Conservation (phyloP, 306 rosid genomes). For the Mimosa pudica region DNA sequence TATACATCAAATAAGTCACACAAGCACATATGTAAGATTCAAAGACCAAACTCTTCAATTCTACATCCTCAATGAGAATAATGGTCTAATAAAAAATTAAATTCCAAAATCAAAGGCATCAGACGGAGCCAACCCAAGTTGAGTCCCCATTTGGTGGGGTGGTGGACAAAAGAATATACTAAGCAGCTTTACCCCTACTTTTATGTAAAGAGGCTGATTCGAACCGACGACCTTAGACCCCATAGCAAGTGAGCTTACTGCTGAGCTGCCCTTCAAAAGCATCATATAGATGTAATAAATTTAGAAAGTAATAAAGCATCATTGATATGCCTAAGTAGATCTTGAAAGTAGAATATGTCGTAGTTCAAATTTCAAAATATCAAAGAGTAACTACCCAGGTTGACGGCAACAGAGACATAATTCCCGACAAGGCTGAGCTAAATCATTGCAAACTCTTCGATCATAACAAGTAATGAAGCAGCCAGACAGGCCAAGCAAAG, state of each 20-base stretch:
- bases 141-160: too few species aligned
- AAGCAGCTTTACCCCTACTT: neutral
- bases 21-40: slow-evolving; percentile 17
- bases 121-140: too few species aligned
- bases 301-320: slow-evolving; percentile 23
- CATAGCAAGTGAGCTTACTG: too few species aligned
- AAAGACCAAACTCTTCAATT: slow-evolving; percentile 5
- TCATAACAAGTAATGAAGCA: slow-evolving; percentile 99
- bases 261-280: neutral
- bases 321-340: slow-evolving; percentile 18
- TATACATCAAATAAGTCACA: slow-evolving; percentile 11
- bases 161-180: too few species aligned
- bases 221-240: too few species aligned
- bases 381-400: slow-evolving; percentile 74
- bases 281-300: slow-evolving; percentile 12
- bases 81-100: slow-evolving; percentile 17
- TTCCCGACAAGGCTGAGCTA: slow-evolving; percentile 99
- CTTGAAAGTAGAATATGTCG: neutral
- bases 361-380: neutral
- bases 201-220: too few species aligned
- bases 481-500: slow-evolving; percentile 96
- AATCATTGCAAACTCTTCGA: slow-evolving; percentile 92
- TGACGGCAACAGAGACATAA: slow-evolving; percentile 98
- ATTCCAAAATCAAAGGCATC: too few species aligned
- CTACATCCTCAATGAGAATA: slow-evolving; percentile 1